Evolutionary conservation across 148 eudicot species (phyloP).

Genomic region (Bassia scoparia): DNA sequence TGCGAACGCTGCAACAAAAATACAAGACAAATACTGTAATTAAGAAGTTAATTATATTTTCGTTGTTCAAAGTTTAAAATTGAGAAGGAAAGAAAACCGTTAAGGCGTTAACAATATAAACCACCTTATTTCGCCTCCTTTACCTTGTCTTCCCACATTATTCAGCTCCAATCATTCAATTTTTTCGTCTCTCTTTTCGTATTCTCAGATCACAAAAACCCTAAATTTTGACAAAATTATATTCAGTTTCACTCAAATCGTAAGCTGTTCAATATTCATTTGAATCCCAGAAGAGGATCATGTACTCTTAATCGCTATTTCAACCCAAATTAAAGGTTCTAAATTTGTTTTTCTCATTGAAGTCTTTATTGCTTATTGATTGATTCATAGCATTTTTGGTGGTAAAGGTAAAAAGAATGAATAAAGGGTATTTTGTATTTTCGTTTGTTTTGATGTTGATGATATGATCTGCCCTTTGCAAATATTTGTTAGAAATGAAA

Average conservation of each 20-base stretch:
- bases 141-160: background rate
- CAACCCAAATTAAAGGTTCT: conserved; percentile 16
- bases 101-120: background rate
- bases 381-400: background rate
- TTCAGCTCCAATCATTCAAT: background rate
- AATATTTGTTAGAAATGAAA: background rate
- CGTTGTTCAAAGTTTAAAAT: background rate
- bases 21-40: too few species aligned
- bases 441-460: background rate
- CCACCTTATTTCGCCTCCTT: background rate
- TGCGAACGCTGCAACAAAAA: too few species aligned
- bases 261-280: background rate
- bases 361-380: background rate
- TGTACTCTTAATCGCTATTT: conserved; percentile 14
- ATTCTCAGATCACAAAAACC: conserved; percentile 1
- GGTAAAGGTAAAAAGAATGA: background rate
- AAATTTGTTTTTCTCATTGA: background rate
- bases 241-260: background rate
- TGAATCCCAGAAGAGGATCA: background rate
- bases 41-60: too few species aligned
- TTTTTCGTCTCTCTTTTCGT: background rate
- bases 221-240: background rate
- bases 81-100: background rate
- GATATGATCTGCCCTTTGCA: background rate
- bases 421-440: background rate